Conservation (phyloP, 495 filamentous ascomycete genomes). For the Podospora didyma region DNA sequence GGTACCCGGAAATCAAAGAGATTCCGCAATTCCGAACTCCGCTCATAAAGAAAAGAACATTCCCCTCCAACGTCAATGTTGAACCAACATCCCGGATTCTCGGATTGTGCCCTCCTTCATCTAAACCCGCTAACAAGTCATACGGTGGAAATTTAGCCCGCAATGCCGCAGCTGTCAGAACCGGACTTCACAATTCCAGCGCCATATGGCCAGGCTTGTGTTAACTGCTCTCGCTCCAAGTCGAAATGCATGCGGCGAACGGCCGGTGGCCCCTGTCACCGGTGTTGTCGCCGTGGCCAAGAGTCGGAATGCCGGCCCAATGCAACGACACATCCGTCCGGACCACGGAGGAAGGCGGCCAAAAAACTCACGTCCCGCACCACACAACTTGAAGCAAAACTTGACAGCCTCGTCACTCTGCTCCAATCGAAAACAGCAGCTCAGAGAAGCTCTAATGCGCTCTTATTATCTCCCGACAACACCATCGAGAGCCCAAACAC, state of each 20-base stretch:
- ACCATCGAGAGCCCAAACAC: no score
- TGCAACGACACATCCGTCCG: slow-evolving; percentile 15
- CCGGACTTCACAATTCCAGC: slow-evolving; percentile 17
- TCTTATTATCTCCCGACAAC: no score
- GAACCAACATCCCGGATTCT: background rate
- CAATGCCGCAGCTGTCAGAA: no score
- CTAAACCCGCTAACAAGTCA: no score
- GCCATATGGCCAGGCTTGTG: slow-evolving; percentile 45
- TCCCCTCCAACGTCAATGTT: no score
- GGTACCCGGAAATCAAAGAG: background rate
- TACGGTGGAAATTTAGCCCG: background rate
- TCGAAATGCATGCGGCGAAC: slow-evolving; percentile 43
- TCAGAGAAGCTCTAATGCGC: background rate
- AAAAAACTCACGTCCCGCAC: slow-evolving; percentile 25
- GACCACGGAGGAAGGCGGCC: slow-evolving; percentile 30
- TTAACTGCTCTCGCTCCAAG: slow-evolving; percentile 49
- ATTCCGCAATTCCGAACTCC: background rate
- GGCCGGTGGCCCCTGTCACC: slow-evolving; percentile 39
- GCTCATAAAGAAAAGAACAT: background rate
- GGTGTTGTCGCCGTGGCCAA: slow-evolving; percentile 47
- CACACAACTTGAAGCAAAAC: slow-evolving; percentile 47
- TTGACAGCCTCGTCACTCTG: slow-evolving; percentile 47
- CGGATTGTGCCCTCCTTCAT: no score
- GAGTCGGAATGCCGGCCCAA: slow-evolving; percentile 40
- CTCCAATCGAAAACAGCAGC: slow-evolving; percentile 25